phyloP scores from a whole-genome alignment of 176 grass and related monocot species.

The Thalia dealbata region DNA sequence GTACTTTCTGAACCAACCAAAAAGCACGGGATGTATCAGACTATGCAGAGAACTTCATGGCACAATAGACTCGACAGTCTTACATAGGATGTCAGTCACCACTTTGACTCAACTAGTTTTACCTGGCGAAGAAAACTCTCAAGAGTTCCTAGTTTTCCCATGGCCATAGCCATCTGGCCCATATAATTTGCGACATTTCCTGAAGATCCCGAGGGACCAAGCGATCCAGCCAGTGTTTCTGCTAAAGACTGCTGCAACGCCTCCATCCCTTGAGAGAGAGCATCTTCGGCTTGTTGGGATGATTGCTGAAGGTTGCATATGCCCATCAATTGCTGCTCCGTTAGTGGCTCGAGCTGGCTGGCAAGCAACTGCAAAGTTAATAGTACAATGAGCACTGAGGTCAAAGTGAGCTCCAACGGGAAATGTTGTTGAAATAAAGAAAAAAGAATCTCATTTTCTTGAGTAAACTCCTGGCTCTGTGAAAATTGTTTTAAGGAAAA shows the following conservation, averaged over 20 bases:
- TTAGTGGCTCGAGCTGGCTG: slow-evolving; percentile 77
- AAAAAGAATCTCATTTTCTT: not conserved
- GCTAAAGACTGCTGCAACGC: slow-evolving; percentile 90
- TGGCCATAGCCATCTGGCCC: slow-evolving; percentile 99
- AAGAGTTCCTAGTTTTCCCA: slow-evolving; percentile 96
- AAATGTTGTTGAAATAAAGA: not conserved
- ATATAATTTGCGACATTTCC: slow-evolving; percentile 96
- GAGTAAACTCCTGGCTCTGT: not conserved
- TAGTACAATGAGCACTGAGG: slow-evolving; percentile 22
- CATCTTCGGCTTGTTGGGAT: slow-evolving; percentile 89
- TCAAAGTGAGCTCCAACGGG: not conserved
- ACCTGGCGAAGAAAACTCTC: slow-evolving; percentile 97
- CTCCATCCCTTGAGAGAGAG: slow-evolving; percentile 99
- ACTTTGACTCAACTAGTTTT: not conserved
- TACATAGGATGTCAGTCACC: not conserved
- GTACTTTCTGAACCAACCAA: not conserved
- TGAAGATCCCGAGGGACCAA: slow-evolving; percentile 66
- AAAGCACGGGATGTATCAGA: no score
- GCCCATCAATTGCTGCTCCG: slow-evolving; percentile 78
- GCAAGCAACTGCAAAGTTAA: slow-evolving; percentile 64
- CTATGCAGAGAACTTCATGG: not conserved
- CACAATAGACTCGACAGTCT: not conserved
- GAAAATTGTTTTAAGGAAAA: no score
- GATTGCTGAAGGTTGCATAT: slow-evolving; percentile 85
- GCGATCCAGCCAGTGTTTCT: slow-evolving; percentile 86